Evolutionary conservation across 495 filamentous ascomycete genomes (phyloP).

Genomic region (Aspergillus campestris): DNA sequence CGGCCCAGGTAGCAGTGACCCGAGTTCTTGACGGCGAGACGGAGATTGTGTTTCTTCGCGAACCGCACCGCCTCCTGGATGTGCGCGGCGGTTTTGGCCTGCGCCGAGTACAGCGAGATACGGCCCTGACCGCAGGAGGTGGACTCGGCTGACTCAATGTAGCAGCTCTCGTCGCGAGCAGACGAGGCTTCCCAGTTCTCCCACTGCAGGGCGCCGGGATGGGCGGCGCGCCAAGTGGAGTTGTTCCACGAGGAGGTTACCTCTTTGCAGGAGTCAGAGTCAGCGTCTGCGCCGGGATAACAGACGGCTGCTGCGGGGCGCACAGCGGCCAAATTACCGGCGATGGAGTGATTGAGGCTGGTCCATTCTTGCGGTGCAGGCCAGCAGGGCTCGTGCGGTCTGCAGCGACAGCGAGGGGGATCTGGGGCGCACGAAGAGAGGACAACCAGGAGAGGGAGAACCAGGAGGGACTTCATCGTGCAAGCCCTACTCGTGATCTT

Average conservation of each 20-base stretch:
- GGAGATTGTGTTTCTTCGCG: constrained; percentile 15
- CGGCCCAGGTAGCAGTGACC: constrained; percentile 47
- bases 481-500: too few relatives aligned
- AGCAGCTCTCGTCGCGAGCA: constrained; percentile 44
- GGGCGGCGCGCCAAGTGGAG: constrained; percentile 18
- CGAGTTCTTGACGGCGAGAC: constrained; percentile 48
- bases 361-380: constrained; percentile 30
- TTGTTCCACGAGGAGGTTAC: constrained; percentile 16
- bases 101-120: constrained; percentile 32
- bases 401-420: constrained; percentile 15
- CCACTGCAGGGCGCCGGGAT: constrained; percentile 36
- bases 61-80: constrained; percentile 31
- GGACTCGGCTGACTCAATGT: constrained; percentile 37
- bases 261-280: constrained; percentile 18
- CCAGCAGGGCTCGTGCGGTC: constrained; percentile 26
- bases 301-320: constrained; percentile 32
- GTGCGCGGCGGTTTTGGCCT: constrained; percentile 19
- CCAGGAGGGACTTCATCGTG: too few relatives aligned
- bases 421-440: too few relatives aligned
- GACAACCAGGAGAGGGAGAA: too few relatives aligned
- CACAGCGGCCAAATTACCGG: constrained; percentile 31
- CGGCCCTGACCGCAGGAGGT: constrained; percentile 21
- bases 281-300: constrained; percentile 24
- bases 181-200: constrained; percentile 43
- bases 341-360: constrained; percentile 26